A percentile compares a stretch with the other conserved stretches of the same genome.
Evolutionary conservation across 108 stramenopile genomes (phyloP).

Genomic region (Stephanodiscus minutulus): DNA sequence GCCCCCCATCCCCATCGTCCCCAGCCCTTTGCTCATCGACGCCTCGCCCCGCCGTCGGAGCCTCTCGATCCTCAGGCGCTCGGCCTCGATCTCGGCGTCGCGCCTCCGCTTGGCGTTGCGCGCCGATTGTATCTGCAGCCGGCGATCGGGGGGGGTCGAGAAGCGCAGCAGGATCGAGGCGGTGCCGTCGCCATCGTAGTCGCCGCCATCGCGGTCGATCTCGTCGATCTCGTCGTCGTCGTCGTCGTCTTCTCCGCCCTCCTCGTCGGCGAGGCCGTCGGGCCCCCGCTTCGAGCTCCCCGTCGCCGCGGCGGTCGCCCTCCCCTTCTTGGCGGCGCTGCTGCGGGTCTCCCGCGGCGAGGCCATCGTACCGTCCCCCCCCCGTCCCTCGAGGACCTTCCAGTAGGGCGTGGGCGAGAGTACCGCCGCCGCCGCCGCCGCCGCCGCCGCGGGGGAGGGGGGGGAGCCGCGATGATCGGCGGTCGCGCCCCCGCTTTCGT

Average conservation of each 20-base stretch:
- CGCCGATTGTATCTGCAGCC: conserved; percentile 1
- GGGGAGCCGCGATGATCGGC: neutral
- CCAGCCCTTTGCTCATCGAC: neutral
- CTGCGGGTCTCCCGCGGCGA: conserved; percentile 62
- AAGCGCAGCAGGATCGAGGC: neutral
- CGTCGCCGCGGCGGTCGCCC: no score
- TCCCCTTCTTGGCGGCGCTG: conserved; percentile 7
- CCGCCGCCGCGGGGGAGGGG: neutral
- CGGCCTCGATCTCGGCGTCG: conserved; percentile 1
- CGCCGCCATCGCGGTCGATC: neutral
- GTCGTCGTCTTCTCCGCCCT: neutral
- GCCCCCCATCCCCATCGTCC: neutral
- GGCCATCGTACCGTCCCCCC: conserved; percentile 19
- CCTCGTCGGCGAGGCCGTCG: neutral
- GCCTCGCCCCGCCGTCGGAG: neutral
- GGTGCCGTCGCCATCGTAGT: neutral
- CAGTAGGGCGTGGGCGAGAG: conserved; percentile 69
- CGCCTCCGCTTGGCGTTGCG: neutral
- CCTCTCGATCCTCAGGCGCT: neutral
- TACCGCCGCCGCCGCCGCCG: neutral
- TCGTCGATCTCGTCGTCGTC: neutral
- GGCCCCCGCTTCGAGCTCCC: neutral
- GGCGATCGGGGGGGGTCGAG: neutral
- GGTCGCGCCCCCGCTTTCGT: no score
- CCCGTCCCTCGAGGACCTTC: conserved; percentile 61